phyloP scores from a whole-genome alignment of 306 rosid species.

The Senna siamea region DNA sequence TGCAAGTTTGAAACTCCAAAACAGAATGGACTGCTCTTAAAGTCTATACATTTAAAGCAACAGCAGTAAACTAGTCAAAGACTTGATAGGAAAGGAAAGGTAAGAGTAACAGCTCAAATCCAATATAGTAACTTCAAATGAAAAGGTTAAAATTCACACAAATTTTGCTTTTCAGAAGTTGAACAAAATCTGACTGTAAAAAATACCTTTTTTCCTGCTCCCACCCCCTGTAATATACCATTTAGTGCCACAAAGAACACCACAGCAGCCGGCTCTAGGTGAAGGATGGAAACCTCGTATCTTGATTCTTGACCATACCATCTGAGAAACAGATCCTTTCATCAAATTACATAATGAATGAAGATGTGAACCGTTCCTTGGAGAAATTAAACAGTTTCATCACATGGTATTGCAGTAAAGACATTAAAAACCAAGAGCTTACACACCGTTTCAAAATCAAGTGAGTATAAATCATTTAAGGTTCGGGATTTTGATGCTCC shows the following conservation, averaged over 20 bases:
- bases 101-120: no score
- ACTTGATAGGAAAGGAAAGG: background rate
- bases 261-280: constrained; percentile 90
- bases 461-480: constrained; percentile 82
- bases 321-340: constrained; percentile 54
- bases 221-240: constrained; percentile 97
- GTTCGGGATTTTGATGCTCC: constrained; percentile 87
- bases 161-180: background rate
- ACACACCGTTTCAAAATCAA: constrained; percentile 93
- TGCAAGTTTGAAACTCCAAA: constrained; percentile 7
- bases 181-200: constrained; percentile 13
- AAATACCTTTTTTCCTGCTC: constrained; percentile 86
- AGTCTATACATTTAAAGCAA: constrained; percentile 17
- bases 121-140: no score
- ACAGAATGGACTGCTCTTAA: background rate
- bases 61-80: background rate
- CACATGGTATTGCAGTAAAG: constrained; percentile 1
- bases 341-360: constrained; percentile 40
- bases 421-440: constrained; percentile 34
- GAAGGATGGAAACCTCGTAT: constrained; percentile 85
- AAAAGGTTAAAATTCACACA: background rate
- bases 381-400: constrained; percentile 34
- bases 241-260: constrained; percentile 79
- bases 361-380: constrained; percentile 18
- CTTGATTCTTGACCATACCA: constrained; percentile 96